Base-by-base conservation (phyloP, 2,329 filamentous ascomycete species). In the Epichloe hybrida region DNA sequence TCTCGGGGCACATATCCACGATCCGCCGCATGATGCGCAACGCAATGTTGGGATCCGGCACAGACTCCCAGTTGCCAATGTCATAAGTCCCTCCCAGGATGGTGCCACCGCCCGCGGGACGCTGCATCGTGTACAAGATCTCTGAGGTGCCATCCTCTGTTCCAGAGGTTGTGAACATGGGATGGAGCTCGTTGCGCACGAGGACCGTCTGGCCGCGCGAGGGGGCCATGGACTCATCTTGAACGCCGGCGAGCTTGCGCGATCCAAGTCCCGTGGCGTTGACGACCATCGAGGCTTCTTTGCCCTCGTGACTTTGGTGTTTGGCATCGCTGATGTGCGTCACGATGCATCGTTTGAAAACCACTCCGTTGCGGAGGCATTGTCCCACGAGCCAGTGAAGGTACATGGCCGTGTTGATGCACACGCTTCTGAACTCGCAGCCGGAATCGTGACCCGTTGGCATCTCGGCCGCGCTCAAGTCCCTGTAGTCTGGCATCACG, bases 381-480 rank as follows among this genome's bases (percentile, higher is more conserved):
- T 93, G 83, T 0, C 86, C 85, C 0, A 86, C 72, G 0, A 97
- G 81, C 80, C 86, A 96, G 4, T 87, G 81, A 2, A 96, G 79
- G 68, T 96, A 97, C 52, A 96, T 69, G 41, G 86, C 80, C 0
- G 87, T 87, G 69, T 97, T 96, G 65, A 96, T 91, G 69, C 90
- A 96, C 40, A 95, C 83, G 1, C 86, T 91, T 7, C 80, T 88
- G 66, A 93, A 95, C 50, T 76, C 73, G 48, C 80, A 86, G 23
- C 81, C 89, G 11, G 83, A 84, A 53, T 88, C 83, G 49, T 83
- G 77, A 17, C 78, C 86, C 0, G 70, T 59, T 0, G 80, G 77
- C 1, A 95, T 69, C 57, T 84, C 74, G 9, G 70, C 66, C 36
- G 74, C 64, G 4, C 74, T 62, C 3, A 91, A 66, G 52, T 80